Conservation (phyloP, 441 rosid genomes). For the Euphorbia celastroides region DNA sequence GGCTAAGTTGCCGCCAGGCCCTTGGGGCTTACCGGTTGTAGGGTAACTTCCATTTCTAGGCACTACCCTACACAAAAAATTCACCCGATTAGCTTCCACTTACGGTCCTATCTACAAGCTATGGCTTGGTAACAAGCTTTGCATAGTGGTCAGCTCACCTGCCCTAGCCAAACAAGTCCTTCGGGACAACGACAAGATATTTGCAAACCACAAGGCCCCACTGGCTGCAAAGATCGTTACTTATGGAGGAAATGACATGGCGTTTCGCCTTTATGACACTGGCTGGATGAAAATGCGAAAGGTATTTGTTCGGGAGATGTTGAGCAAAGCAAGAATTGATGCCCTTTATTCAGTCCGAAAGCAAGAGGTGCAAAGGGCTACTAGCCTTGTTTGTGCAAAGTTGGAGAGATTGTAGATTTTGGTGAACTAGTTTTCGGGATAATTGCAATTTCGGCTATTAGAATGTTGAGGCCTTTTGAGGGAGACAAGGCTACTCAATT, state of each 20-base stretch:
- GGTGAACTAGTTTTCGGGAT: conserved; percentile 36
- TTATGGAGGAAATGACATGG: conserved; percentile 40
- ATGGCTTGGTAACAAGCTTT: conserved; percentile 40
- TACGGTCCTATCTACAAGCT: conserved; percentile 56
- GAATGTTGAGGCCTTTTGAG: conserved; percentile 32
- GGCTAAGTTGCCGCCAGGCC: conserved; percentile 49
- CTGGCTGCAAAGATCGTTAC: conserved; percentile 26
- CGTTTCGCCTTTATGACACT: conserved; percentile 30
- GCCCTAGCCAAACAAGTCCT: conserved; percentile 43
- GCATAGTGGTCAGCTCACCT: conserved; percentile 44
- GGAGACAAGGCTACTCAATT: conserved; percentile 26
- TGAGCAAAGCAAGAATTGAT: conserved; percentile 33
- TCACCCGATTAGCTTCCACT: conserved; percentile 26
- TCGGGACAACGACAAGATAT: conserved; percentile 40
- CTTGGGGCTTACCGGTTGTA: conserved; percentile 44
- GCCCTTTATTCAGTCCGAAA: conserved; percentile 32
- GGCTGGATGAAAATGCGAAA: conserved; percentile 43
- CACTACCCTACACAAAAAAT: conserved; percentile 34
- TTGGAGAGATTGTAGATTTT: conserved; percentile 28
- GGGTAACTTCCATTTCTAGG: conserved; percentile 71
- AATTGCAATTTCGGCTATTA: conserved; percentile 19
- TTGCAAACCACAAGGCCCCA: conserved; percentile 42
- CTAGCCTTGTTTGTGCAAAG: conserved; percentile 23
- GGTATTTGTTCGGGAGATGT: conserved; percentile 41
- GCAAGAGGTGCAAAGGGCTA: conserved; percentile 26